Base-by-base conservation (phyloP, 192 early-diverging fungal genomes). In the Coemansia sp. region DNA sequence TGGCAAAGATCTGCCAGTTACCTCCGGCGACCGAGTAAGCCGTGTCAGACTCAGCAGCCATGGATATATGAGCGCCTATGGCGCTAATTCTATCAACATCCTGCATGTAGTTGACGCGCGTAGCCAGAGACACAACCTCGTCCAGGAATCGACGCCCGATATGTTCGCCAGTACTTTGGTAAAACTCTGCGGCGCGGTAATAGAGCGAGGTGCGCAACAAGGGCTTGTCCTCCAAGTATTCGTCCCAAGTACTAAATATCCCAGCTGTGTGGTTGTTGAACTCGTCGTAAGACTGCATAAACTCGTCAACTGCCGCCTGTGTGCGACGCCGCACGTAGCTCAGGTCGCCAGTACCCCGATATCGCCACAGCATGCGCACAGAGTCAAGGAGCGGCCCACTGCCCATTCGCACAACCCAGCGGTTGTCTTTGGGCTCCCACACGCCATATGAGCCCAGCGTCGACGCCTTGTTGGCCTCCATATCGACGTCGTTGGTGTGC, bases 71-170 rank as follows among this genome's bases (percentile, higher is more conserved):
- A 3, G 74, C 74, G 50, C 74, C 68, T 37, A 76, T 35, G 16
- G 62, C 33, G 55, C 61, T 76, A 47, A 76, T 30, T 3, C 28
- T 3, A 33, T 70, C 68, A 30, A 76, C 47, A 37, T 76, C 74
- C 60, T 76, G 74, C 74, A 76, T 76, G 64, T 76, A 76, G 64
- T 76, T 76, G 49, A 76, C 68, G 17, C 74, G 49, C 17, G 74
- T 76, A 13, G 74, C 74, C 68, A 76, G 32, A 6, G 74, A 70
- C 59, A 76, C 74, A 0, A 76, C 68, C 21, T 76, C 74, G 35
- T 63, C 26, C 28, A 76, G 64, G 30, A 76, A 55, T 0, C 60
- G 38, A 7, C 50, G 63, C 35, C 63, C 14, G 26, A 76, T 62
- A 19, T 13, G 35, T 40, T 65, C 64, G 9, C 23, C 23, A 8